phyloP scores from a whole-genome alignment of 345 rosid species.

The Barbarea vulgaris region DNA sequence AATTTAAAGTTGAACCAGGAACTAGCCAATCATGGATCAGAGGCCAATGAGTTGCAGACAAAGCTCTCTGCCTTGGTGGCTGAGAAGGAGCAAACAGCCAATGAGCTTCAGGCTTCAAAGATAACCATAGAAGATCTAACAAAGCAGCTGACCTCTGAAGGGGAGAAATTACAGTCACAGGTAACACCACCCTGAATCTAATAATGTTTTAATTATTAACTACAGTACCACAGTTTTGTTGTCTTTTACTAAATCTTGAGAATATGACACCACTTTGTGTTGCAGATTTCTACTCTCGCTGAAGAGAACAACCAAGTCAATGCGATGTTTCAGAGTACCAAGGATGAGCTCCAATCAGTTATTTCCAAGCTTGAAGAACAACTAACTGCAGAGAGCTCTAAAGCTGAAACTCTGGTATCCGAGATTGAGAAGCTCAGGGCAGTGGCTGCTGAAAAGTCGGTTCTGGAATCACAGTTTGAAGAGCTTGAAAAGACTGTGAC shows the following conservation, averaged over 20 bases:
- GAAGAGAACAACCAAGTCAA: constrained; percentile 74
- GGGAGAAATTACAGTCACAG: constrained; percentile 72
- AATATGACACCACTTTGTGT: constrained; percentile 20
- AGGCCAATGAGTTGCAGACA: constrained; percentile 57
- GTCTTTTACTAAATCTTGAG: background rate
- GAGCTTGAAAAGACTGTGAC: constrained; percentile 65
- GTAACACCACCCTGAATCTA: constrained; percentile 45
- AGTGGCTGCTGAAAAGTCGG: constrained; percentile 54
- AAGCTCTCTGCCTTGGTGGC: constrained; percentile 51
- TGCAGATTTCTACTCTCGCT: constrained; percentile 69
- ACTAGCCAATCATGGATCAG: constrained; percentile 63
- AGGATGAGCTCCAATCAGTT: constrained; percentile 71
- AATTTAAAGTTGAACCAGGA: constrained; percentile 79
- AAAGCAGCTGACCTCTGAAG: constrained; percentile 66
- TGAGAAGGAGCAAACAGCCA: constrained; percentile 65
- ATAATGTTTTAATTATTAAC: background rate
- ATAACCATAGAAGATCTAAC: constrained; percentile 62
- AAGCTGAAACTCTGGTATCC: constrained; percentile 48
- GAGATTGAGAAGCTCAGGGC: constrained; percentile 62
- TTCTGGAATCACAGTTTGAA: constrained; percentile 55
- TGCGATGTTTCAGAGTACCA: constrained; percentile 60
- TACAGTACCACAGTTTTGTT: constrained; percentile 4
- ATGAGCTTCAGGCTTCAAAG: constrained; percentile 67
- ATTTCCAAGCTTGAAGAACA: constrained; percentile 67
- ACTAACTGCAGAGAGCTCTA: constrained; percentile 53